phyloP scores from a whole-genome alignment of 2,329 filamentous ascomycete species.

The Lasiodiplodia hormozganensis region DNA sequence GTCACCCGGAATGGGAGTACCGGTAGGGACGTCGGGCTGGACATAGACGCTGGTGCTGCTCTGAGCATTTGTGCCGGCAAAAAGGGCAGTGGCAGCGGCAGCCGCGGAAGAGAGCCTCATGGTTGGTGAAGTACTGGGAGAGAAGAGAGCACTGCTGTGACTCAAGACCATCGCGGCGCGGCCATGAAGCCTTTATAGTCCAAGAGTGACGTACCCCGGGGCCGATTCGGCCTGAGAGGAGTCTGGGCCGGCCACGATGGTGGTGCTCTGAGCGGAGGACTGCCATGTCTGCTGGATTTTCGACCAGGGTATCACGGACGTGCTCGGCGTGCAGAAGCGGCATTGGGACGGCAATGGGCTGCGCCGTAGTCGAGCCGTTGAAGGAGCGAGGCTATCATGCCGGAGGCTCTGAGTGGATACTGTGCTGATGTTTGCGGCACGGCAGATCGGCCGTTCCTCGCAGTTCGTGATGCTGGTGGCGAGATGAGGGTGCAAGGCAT shows the following conservation, averaged over 20 bases:
- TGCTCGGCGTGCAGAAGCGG: not conserved
- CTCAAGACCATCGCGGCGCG: not conserved
- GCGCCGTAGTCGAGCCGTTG: slow-evolving; percentile 14
- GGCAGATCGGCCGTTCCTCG: slow-evolving; percentile 17
- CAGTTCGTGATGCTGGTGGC: not conserved
- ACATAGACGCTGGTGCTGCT: slow-evolving; percentile 20
- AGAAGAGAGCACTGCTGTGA: not conserved
- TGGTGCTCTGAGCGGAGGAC: not conserved
- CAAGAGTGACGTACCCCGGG: not conserved
- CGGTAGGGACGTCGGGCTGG: slow-evolving; percentile 32
- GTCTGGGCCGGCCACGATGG: not conserved
- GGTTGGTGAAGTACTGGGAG: not conserved
- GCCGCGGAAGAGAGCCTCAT: slow-evolving; percentile 18
- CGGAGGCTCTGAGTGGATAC: not conserved
- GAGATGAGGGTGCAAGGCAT: not conserved
- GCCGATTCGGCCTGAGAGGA: not conserved
- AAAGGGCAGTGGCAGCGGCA: slow-evolving; percentile 12
- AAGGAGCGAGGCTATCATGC: not conserved
- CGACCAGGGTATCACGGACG: not conserved
- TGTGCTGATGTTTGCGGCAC: not conserved
- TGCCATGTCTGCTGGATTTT: not conserved
- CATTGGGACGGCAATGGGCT: slow-evolving; percentile 1
- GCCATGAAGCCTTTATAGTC: slow-evolving; percentile 16
- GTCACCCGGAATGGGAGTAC: slow-evolving; percentile 48
- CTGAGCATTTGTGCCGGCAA: slow-evolving; percentile 9